phyloP scores from a whole-genome alignment of 2,329 filamentous ascomycete species.

The Hymenotorrendiella dingleyae region DNA sequence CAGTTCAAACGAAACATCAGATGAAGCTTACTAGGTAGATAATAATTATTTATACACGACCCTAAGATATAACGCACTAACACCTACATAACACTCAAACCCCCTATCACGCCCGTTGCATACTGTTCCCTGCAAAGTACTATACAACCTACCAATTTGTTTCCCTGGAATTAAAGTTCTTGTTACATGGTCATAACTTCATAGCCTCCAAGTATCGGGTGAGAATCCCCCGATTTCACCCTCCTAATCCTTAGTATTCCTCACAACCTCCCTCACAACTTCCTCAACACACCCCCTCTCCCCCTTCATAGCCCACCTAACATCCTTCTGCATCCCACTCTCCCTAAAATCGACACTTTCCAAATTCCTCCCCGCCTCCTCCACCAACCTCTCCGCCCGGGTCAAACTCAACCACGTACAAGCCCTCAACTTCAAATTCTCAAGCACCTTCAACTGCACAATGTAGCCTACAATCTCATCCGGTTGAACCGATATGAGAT shows the following conservation, averaged over 20 bases:
- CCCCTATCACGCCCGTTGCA: too few relatives aligned
- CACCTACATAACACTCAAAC: too few relatives aligned
- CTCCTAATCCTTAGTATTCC: neutral
- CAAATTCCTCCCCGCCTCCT: slow-evolving; percentile 5
- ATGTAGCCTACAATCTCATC: slow-evolving; percentile 15
- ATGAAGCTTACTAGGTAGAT: too few relatives aligned
- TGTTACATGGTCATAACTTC: too few relatives aligned
- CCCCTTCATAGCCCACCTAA: slow-evolving; percentile 18
- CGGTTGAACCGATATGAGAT: slow-evolving; percentile 10
- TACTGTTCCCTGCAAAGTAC: too few relatives aligned
- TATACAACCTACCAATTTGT: too few relatives aligned
- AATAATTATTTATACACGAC: too few relatives aligned
- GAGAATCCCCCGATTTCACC: neutral
- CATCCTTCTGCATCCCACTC: slow-evolving; percentile 14
- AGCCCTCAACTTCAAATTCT: slow-evolving; percentile 12
- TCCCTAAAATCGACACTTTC: slow-evolving; percentile 17
- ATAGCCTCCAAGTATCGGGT: neutral
- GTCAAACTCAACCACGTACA: slow-evolving; percentile 13
- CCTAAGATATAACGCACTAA: too few relatives aligned
- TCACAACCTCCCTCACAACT: slow-evolving; percentile 1
- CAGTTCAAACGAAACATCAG: too few relatives aligned
- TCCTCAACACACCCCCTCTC: slow-evolving; percentile 9
- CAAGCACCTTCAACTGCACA: slow-evolving; percentile 8
- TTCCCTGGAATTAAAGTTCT: too few relatives aligned
- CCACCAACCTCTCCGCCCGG: slow-evolving; percentile 3